phyloP scores from a whole-genome alignment of 352 stramenopile genomes.

The Phytopythium ostracodes region DNA sequence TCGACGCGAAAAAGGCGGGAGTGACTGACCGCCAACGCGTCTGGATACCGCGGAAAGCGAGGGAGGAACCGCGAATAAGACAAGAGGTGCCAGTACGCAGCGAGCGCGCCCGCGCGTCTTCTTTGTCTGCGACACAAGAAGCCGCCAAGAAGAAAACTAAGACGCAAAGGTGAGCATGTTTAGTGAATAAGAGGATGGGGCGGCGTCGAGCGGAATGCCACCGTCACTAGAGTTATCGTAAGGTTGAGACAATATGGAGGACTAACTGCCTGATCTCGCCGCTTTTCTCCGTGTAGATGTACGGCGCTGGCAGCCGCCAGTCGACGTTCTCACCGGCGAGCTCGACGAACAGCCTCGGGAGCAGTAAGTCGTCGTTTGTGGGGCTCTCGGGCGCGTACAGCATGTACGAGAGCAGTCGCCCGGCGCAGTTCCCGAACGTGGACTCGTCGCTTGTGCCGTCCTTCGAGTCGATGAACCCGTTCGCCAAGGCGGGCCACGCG shows the following conservation, averaged over 20 bases:
- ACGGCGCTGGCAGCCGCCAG: conserved; percentile 19
- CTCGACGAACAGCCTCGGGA: conserved; percentile 13
- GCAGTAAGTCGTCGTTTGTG: conserved; percentile 17
- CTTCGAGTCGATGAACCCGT: conserved; percentile 75
- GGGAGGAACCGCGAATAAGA: not conserved
- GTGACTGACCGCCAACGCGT: not conserved
- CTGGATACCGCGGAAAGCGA: not conserved
- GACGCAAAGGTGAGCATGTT: not conserved
- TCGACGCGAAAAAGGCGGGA: not conserved
- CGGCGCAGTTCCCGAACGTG: conserved; percentile 27
- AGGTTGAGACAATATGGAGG: not conserved
- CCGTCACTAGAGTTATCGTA: not conserved
- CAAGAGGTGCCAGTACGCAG: too few relatives aligned
- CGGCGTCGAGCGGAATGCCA: too few relatives aligned
- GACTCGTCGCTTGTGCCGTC: conserved; percentile 50
- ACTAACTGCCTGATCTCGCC: not conserved
- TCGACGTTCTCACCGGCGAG: conserved; percentile 27
- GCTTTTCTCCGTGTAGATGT: conserved; percentile 21
- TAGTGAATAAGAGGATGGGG: not conserved
- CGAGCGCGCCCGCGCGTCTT: not conserved
- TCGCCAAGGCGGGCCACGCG: conserved; percentile 44
- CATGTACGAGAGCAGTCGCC: conserved; percentile 25
- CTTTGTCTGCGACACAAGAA: not conserved
- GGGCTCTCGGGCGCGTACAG: conserved; percentile 28
- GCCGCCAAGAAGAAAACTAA: not conserved